These are phyloP conservation scores for Xylaria polymorpha DNA, from an alignment of 2,329 filamentous ascomycete genomes.

Conservation along the genomic window DNA sequence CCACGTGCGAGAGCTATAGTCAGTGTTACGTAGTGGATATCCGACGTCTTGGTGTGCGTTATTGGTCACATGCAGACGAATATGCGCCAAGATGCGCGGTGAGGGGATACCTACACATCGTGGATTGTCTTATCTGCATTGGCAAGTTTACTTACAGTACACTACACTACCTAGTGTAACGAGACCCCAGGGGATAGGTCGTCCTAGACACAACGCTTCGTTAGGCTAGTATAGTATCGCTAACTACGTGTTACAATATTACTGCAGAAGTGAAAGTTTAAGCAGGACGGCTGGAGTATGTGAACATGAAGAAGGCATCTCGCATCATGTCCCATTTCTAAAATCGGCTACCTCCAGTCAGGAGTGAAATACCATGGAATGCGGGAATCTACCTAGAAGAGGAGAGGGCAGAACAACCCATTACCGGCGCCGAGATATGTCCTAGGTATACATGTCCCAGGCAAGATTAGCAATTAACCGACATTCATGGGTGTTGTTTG, in stretches of 20 bases:
- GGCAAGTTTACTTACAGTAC: not conserved
- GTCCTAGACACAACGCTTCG: not conserved
- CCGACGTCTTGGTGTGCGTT: conserved; percentile 4
- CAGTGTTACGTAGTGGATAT: not conserved
- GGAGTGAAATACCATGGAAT: not conserved
- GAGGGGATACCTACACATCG: conserved; percentile 3
- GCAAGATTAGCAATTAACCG: not conserved
- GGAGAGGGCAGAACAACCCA: not conserved
- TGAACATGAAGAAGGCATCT: no score
- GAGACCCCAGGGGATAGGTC: not conserved
- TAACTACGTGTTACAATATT: not conserved
- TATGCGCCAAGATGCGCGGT: conserved; percentile 32
- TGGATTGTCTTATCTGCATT: conserved; percentile 12
- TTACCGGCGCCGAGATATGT: not conserved
- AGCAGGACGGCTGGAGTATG: no score
- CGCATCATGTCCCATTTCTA: no score
- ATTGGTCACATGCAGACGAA: conserved; percentile 28
- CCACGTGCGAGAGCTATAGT: conserved; percentile 23
- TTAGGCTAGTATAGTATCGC: no score
- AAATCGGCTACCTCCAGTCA: not conserved
- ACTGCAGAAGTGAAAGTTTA: no score
- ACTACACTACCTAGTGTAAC: no score
- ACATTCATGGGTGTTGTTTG: not conserved
- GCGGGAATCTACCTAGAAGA: not conserved
- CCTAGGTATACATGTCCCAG: not conserved